These are phyloP conservation scores for Cryphonectria japonica DNA, from an alignment of 2,329 filamentous ascomycete genomes.

Conservation along the genomic window DNA sequence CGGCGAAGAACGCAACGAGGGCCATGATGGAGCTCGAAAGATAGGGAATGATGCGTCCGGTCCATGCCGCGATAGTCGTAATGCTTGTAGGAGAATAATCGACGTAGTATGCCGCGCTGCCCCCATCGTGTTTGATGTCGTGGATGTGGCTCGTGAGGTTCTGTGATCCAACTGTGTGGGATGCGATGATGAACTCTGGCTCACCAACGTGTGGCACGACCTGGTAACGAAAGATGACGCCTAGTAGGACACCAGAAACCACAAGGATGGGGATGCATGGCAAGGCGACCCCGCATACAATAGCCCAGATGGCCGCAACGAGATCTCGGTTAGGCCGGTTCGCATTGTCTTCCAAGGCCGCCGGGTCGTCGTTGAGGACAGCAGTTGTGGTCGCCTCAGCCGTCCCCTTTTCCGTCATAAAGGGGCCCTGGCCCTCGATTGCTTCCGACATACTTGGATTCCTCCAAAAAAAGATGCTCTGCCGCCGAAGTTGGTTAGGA, in stretches of 20 bases:
- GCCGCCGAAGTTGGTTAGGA: not conserved
- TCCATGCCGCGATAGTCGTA: slow-evolving; percentile 6
- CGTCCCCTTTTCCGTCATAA: not conserved
- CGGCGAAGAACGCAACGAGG: slow-evolving; percentile 11
- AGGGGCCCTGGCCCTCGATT: not conserved
- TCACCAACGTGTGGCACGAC: not conserved
- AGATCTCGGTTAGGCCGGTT: not conserved
- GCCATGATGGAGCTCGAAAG: slow-evolving; percentile 13
- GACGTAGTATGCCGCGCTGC: not conserved
- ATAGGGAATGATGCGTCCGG: slow-evolving; percentile 3
- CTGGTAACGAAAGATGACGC: not conserved
- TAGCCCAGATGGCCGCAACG: slow-evolving; percentile 1
- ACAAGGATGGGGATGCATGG: slow-evolving; percentile 1
- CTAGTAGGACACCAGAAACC: not conserved
- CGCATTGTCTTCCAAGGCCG: not conserved
- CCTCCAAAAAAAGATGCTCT: not conserved
- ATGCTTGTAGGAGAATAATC: not conserved
- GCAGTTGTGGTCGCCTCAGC: not conserved
- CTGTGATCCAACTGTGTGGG: not conserved
- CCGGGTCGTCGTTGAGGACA: not conserved
- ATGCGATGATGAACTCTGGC: not conserved
- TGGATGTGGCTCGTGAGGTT: not conserved
- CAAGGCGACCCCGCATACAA: not conserved
- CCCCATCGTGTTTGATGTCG: not conserved
- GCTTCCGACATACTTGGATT: not conserved